These are phyloP conservation scores for Blastocystis sp. DNA, from an alignment of 352 stramenopile species.

Conservation along the genomic window DNA sequence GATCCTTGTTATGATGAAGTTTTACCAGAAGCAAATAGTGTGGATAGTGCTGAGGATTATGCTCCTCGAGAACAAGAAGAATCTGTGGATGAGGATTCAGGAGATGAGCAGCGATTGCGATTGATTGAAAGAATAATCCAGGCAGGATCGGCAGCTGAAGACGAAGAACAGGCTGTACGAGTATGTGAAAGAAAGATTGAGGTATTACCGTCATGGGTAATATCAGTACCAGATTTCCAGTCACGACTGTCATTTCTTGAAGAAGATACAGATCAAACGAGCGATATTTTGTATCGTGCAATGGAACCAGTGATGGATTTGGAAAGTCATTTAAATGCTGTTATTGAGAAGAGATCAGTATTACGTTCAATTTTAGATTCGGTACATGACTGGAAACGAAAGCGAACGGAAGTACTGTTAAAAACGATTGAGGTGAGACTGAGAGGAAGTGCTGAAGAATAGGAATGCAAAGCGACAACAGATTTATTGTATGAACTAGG, in stretches of 20 bases:
- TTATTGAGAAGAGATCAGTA: background rate
- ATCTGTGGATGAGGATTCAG: background rate
- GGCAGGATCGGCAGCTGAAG: background rate
- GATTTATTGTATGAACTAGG: background rate
- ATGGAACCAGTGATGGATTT: conserved; percentile 31
- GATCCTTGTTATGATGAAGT: background rate
- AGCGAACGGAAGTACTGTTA: background rate
- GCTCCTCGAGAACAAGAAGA: background rate
- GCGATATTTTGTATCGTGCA: conserved; percentile 9
- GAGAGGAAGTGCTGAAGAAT: background rate
- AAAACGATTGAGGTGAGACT: background rate
- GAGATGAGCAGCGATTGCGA: background rate
- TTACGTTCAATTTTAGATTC: background rate
- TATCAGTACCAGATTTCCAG: background rate
- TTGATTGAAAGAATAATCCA: background rate
- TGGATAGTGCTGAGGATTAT: background rate
- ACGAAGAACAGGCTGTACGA: background rate
- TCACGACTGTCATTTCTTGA: background rate
- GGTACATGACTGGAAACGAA: background rate
- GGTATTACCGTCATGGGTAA: background rate
- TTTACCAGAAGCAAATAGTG: background rate
- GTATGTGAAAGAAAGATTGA: background rate
- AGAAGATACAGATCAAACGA: conserved; percentile 13
- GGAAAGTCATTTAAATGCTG: conserved; percentile 8
- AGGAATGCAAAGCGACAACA: background rate